These are phyloP conservation scores for Fusarium nodosum DNA, from an alignment of 2,329 filamentous ascomycete species.

Conservation along the genomic window DNA sequence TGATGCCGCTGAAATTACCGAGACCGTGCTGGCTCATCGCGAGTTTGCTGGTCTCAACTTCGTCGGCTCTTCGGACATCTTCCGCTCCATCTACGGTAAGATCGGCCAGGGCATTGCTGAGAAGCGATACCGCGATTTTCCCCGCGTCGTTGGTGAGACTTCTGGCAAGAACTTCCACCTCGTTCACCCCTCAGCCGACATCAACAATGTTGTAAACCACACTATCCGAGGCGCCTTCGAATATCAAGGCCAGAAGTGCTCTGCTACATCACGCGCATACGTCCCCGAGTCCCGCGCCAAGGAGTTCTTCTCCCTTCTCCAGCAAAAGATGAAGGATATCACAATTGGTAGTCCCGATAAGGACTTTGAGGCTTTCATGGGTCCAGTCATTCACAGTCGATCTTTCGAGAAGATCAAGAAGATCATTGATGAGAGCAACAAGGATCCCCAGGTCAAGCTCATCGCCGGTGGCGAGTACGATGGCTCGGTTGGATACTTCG, in stretches of 20 bases:
- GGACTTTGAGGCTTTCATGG: slow-evolving; percentile 81
- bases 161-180: slow-evolving; percentile 96
- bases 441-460: slow-evolving; percentile 77
- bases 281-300: slow-evolving; percentile 82
- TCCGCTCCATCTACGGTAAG: slow-evolving; percentile 87
- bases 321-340: slow-evolving; percentile 75
- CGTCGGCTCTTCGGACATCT: slow-evolving; percentile 91
- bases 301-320: slow-evolving; percentile 75
- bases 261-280: slow-evolving; percentile 84
- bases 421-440: slow-evolving; percentile 84
- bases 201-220: slow-evolving; percentile 84
- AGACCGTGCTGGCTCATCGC: slow-evolving; percentile 78
- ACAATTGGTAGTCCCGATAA: slow-evolving; percentile 77
- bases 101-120: slow-evolving; percentile 85
- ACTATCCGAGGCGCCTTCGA: slow-evolving; percentile 90
- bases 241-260: slow-evolving; percentile 93
- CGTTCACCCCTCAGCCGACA: slow-evolving; percentile 80
- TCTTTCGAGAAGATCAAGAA: slow-evolving; percentile 84
- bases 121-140: slow-evolving; percentile 86
- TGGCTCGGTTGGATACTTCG: slow-evolving; percentile 81
- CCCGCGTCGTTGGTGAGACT: slow-evolving; percentile 89
- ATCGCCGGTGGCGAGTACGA: slow-evolving; percentile 83
- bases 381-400: slow-evolving; percentile 85
- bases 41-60: slow-evolving; percentile 94
- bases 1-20: slow-evolving; percentile 85